Percentiles rank a stretch among this genome's conserved stretches.
Evolutionary conservation across 306 rosid genomes (phyloP).

Genomic region (Cicer arietinum): DNA sequence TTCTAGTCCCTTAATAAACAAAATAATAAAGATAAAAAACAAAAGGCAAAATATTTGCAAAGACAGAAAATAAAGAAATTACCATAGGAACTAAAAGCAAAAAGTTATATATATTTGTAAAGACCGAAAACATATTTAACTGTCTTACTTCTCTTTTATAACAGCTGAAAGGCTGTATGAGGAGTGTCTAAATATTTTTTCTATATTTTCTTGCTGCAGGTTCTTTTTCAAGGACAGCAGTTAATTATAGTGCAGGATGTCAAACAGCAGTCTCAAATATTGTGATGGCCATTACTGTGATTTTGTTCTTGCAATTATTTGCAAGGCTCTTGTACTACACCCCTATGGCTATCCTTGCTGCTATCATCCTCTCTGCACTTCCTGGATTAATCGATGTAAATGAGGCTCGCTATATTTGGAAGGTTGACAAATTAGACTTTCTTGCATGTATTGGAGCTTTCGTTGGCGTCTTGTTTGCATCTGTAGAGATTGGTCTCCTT

Average conservation of each 20-base stretch:
- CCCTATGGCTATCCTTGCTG: constrained; percentile 78
- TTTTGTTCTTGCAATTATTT: constrained; percentile 58
- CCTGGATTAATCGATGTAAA: constrained; percentile 71
- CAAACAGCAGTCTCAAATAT: constrained; percentile 74
- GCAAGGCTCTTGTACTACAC: constrained; percentile 76
- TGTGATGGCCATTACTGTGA: constrained; percentile 77
- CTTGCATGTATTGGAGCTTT: constrained; percentile 73
- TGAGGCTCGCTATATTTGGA: constrained; percentile 71
- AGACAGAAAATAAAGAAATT: no score
- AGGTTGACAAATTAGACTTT: constrained; percentile 78
- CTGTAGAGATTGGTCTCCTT: constrained; percentile 77
- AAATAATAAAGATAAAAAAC: no score
- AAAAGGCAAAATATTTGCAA: no score
- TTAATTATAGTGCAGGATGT: constrained; percentile 80
- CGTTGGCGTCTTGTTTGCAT: constrained; percentile 68
- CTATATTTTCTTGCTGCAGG: constrained; percentile 50
- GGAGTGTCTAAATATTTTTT: neutral
- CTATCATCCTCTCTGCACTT: constrained; percentile 78
- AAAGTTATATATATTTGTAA: no score
- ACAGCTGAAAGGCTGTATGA: neutral
- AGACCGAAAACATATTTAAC: no score
- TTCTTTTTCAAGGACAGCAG: constrained; percentile 81
- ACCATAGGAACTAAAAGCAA: no score
- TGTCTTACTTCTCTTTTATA: neutral
- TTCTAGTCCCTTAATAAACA: no score